A percentile compares a stretch with the other conserved stretches of the same genome.
These are phyloP conservation scores for Vigna radiata DNA, from an alignment of 306 rosid species.

Conservation along the genomic window DNA sequence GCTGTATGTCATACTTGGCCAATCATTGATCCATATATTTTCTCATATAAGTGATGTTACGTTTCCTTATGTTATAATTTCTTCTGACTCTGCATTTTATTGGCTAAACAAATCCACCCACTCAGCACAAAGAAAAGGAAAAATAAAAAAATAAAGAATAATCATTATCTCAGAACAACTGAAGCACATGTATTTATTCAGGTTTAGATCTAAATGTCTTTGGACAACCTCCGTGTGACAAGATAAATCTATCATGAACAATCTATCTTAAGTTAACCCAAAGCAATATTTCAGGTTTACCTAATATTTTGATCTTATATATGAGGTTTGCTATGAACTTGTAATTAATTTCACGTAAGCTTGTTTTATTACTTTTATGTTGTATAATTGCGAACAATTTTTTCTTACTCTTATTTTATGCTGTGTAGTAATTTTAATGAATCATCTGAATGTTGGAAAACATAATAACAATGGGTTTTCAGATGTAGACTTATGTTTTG, in stretches of 20 bases:
- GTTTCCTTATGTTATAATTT: conserved; percentile 31
- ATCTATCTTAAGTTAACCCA: neutral
- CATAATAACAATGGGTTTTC: neutral
- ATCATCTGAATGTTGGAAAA: conserved; percentile 9
- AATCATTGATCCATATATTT: conserved; percentile 32
- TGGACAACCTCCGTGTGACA: conserved; percentile 15
- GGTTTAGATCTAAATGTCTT: conserved; percentile 6
- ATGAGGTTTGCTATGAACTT: conserved; percentile 26
- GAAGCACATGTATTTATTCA: conserved; percentile 6
- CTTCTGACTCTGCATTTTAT: neutral
- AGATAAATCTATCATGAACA: neutral
- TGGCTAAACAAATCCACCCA: conserved; percentile 9
- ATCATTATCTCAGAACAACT: neutral
- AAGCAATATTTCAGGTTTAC: neutral
- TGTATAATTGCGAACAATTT: conserved; percentile 6
- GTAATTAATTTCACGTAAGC: conserved; percentile 9
- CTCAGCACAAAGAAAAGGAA: neutral
- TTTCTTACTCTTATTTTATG: conserved; percentile 25
- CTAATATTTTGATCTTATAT: conserved; percentile 25
- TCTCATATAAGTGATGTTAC: conserved; percentile 3
- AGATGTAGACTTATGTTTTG: conserved; percentile 18
- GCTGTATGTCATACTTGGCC: conserved; percentile 78
- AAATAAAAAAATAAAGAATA: neutral
- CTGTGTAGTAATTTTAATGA: conserved; percentile 20
- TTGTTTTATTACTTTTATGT: neutral